Conservation (phyloP, 805 yeast species). For the Candida suzukii region DNA sequence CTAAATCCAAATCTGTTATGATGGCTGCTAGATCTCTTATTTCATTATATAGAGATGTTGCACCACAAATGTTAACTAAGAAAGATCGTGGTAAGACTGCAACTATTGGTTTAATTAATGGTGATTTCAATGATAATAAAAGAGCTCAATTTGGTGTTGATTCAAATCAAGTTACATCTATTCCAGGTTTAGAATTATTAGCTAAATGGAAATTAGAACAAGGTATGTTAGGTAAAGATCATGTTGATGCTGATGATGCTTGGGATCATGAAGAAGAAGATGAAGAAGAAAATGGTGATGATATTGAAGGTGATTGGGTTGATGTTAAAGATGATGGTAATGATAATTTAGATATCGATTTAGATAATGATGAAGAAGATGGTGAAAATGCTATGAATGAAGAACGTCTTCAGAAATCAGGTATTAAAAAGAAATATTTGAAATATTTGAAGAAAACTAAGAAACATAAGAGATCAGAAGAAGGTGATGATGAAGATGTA, state of each 20-base stretch:
- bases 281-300: constrained; percentile 43
- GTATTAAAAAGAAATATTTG: constrained; percentile 27
- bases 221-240: constrained; percentile 45
- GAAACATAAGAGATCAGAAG: constrained; percentile 16
- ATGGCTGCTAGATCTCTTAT: constrained; percentile 91
- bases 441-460: constrained; percentile 22
- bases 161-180: constrained; percentile 50
- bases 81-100: constrained; percentile 94
- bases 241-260: constrained; percentile 53
- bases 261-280: constrained; percentile 57
- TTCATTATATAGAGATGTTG: constrained; percentile 83
- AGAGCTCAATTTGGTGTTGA: constrained; percentile 74
- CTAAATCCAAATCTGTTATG: constrained; percentile 88
- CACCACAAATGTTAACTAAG: constrained; percentile 87
- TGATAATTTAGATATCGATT: constrained; percentile 48
- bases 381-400: constrained; percentile 26
- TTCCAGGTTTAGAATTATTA: constrained; percentile 87
- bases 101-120: constrained; percentile 67
- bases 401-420: constrained; percentile 15
- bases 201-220: constrained; percentile 76
- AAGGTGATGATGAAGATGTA: constrained; percentile 26
- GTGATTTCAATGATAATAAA: constrained; percentile 38
- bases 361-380: constrained; percentile 43
- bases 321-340: constrained; percentile 69
- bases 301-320: constrained; percentile 89